Conservation (phyloP, 805 yeast genomes). For the Barnettozyma wickerhamii region DNA sequence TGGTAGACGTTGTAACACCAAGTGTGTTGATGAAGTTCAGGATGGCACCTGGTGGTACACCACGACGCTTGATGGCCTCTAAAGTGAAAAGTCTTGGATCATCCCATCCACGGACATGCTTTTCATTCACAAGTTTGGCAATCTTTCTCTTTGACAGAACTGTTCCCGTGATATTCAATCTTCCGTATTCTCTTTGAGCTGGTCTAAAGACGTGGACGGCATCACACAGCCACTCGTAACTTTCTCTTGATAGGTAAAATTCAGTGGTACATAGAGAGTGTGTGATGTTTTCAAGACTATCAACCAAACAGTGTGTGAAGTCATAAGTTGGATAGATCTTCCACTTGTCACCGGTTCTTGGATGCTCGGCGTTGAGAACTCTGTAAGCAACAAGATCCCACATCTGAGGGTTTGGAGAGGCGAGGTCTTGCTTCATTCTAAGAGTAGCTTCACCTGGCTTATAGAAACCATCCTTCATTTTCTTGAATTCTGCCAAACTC, state of each 20-base stretch:
- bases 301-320: conserved; percentile 98
- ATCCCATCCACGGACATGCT: conserved; percentile 92
- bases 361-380: conserved; percentile 87
- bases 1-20: conserved; percentile 93
- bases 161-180: conserved; percentile 92
- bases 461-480: conserved; percentile 87
- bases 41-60: conserved; percentile 98
- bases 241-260: conserved; percentile 85
- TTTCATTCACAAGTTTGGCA: conserved; percentile 81
- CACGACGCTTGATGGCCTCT: conserved; percentile 93
- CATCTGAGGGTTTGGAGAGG: conserved; percentile 96
- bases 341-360: conserved; percentile 97
- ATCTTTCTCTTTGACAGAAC: conserved; percentile 93
- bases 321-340: conserved; percentile 98
- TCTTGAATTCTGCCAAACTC: conserved; percentile 75
- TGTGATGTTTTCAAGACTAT: conserved; percentile 92
- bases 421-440: conserved; percentile 93
- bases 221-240: conserved; percentile 98
- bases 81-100: conserved; percentile 95
- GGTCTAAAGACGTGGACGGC: conserved; percentile 94
- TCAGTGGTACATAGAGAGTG: conserved; percentile 97
- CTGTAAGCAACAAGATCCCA: conserved; percentile 99
- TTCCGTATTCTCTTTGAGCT: conserved; percentile 97
- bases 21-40: conserved; percentile 87
- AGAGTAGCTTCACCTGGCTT: conserved; percentile 89